These are phyloP conservation scores for Scenedesmus sp. DNA, from an alignment of 163 green algal species.

Conservation along the genomic window DNA sequence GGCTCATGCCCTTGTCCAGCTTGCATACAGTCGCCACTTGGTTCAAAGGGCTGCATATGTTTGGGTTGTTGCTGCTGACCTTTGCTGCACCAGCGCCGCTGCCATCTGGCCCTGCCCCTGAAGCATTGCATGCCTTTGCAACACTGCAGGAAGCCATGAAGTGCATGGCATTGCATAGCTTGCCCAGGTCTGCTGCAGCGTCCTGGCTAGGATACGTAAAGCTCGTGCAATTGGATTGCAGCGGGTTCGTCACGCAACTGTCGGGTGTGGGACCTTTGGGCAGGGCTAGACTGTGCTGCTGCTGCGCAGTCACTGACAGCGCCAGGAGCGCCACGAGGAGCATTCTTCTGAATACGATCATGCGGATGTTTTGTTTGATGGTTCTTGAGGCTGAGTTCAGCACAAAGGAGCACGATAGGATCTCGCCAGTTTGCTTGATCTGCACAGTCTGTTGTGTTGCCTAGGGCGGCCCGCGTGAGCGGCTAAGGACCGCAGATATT, in stretches of 20 bases:
- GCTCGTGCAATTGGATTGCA: background rate
- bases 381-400: background rate
- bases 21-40: constrained; percentile 47
- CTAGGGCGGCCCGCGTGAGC: background rate
- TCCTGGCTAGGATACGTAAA: constrained; percentile 2
- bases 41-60: constrained; percentile 44
- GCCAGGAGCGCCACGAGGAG: background rate
- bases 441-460: background rate
- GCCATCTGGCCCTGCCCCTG: background rate
- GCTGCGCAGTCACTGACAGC: background rate
- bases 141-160: constrained; percentile 52
- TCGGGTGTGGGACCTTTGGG: background rate
- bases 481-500: background rate
- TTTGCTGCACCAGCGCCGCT: constrained; percentile 14
- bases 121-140: constrained; percentile 39
- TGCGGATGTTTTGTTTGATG: background rate
- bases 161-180: constrained; percentile 44
- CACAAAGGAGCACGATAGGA: background rate
- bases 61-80: constrained; percentile 7
- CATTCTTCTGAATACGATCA: background rate
- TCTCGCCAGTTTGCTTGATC: background rate
- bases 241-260: constrained; percentile 23
- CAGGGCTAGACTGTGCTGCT: background rate
- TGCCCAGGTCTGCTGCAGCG: constrained; percentile 33
- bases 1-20: constrained; percentile 49